Base-by-base conservation (phyloP, 306 rosid genomes). In the Malus sieversii region DNA sequence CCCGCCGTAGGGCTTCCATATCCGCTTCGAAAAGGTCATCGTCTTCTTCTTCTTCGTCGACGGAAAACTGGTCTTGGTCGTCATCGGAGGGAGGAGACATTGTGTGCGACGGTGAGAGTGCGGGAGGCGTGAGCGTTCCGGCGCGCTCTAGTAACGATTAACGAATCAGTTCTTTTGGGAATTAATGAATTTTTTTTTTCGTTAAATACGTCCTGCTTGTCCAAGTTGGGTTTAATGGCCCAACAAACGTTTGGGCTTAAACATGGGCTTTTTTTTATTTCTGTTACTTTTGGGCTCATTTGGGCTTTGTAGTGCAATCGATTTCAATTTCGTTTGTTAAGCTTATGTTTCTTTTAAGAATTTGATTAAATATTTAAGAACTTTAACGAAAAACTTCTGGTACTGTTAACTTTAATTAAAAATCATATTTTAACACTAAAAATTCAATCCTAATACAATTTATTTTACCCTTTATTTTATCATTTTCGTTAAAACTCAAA, bases 1-100 rank as follows among this genome's bases (percentile, higher is more conserved):
- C 97, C 70, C 88, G 84, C 8, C 87, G 57, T 20, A 93, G 85
- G 18, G 91, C 86, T 35, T 90, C 92, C 83, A 93, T 72, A 82
- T 93, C 98, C 69, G 88, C 88, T 48, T 88, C 78, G 66, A 88
- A 76, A 13, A 18, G 90, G 33, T 80, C 91, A 23, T 87, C 88
- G 19, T 86, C 89, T 22, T 75, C 77, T 8, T 78, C 68, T 29
- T 18, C 71, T 8, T 68, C 83, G 80, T 70, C 19, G 76, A 68
- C 61, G 30, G 80, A 77, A 29, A 81, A 71, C 38, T 4, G 72
- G 80, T 80, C 86, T 66, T 35, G 58, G 2, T 78, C 82, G 22
- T 73, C 80, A 1, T 80, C 86, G 55, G 77, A 33, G 68, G 63
- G 74, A 20, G 81, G 88, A 76, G 86, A 25, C 97, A 87, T 91